Conservation (phyloP, 2,329 filamentous ascomycete species). For the Chaetothyriales sp. region DNA sequence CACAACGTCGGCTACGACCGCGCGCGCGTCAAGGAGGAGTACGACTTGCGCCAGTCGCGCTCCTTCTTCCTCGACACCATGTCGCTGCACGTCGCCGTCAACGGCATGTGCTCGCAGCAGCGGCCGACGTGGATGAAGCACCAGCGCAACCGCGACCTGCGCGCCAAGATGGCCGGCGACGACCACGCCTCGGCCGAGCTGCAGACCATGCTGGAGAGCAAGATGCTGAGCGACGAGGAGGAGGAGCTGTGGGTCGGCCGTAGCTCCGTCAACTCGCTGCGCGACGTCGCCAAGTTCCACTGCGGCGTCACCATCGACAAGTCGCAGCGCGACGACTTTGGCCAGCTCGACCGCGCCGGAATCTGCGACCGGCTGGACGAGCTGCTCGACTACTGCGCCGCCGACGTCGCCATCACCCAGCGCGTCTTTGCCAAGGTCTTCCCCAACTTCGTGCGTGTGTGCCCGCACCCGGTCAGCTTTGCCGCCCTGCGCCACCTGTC, state of each 20-base stretch:
- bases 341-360: constrained; percentile 59
- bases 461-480: constrained; percentile 94
- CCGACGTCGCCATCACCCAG: constrained; percentile 86
- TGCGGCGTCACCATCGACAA: constrained; percentile 88
- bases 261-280: constrained; percentile 86
- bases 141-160: constrained; percentile 72
- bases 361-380: constrained; percentile 62
- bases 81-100: constrained; percentile 94
- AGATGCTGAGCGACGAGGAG: constrained; percentile 61
- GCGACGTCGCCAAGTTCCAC: constrained; percentile 89
- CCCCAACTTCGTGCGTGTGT: constrained; percentile 73
- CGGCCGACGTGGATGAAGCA: constrained; percentile 96
- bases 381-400: constrained; percentile 84
- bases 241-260: constrained; percentile 91
- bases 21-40: constrained; percentile 78
- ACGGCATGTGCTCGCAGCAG: constrained; percentile 96
- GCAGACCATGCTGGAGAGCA: constrained; percentile 54
- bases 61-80: constrained; percentile 93
- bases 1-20: constrained; percentile 95
- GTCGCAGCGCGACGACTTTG: constrained; percentile 70
- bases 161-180: constrained; percentile 63
- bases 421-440: constrained; percentile 90
- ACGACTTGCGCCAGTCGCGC: constrained; percentile 64
- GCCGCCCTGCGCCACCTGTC: constrained; percentile 86
- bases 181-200: constrained; percentile 60